Evolutionary conservation across 148 eudicot genomes (phyloP).

Genomic region (Rhododendron ferrugineum): DNA sequence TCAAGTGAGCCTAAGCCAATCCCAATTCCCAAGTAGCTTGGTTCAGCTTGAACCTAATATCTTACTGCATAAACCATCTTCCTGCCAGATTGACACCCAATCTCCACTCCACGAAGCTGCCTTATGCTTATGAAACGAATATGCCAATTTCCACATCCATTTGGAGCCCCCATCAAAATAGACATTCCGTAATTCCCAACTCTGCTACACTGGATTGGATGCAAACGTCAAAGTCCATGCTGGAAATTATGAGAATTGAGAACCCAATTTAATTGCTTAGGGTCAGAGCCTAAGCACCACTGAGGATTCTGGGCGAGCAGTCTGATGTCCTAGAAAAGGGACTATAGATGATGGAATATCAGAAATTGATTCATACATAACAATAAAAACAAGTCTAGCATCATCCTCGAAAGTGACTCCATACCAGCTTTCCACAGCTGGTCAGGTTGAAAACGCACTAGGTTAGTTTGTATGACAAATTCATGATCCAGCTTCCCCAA

Average conservation of each 20-base stretch:
- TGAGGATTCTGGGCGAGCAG: neutral
- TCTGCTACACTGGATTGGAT: neutral
- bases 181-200: neutral
- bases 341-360: too few species aligned
- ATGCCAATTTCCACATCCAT: neutral
- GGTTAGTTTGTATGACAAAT: neutral
- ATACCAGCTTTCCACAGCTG: neutral
- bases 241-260: neutral
- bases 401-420: neutral
- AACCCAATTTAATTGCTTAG: neutral
- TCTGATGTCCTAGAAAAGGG: neutral
- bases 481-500: neutral
- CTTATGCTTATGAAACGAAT: neutral
- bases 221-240: neutral
- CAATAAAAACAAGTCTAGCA: neutral
- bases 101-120: neutral
- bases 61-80: neutral
- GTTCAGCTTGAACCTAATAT: slow-evolving; percentile 1
- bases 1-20: neutral
- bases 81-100: neutral
- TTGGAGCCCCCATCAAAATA: neutral
- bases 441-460: neutral
- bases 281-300: neutral
- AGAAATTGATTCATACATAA: too few species aligned
- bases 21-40: neutral